Evolutionary conservation across 441 rosid genomes (phyloP).

Genomic region (Oxalis stricta): DNA sequence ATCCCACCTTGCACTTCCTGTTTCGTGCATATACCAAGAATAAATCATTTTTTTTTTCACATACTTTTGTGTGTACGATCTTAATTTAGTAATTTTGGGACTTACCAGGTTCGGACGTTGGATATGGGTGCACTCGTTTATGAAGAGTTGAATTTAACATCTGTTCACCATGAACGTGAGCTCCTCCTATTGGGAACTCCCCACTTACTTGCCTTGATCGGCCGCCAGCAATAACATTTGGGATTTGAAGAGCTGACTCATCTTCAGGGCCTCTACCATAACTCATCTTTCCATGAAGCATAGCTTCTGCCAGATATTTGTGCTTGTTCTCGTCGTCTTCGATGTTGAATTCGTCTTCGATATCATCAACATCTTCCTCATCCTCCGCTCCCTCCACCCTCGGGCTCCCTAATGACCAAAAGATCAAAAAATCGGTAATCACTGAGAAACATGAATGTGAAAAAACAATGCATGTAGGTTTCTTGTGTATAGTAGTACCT

Average conservation of each 20-base stretch:
- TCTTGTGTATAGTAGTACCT: slow-evolving; percentile 23
- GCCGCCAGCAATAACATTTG: slow-evolving; percentile 43
- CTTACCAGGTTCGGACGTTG: slow-evolving; percentile 69
- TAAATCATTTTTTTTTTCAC: no score
- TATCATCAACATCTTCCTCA: slow-evolving; percentile 89
- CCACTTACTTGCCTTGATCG: slow-evolving; percentile 80
- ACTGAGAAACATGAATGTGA: not conserved
- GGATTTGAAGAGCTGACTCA: slow-evolving; percentile 53
- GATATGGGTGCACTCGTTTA: slow-evolving; percentile 81
- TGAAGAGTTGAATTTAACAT: slow-evolving; percentile 49
- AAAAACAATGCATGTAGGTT: not conserved
- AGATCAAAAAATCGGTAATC: not conserved
- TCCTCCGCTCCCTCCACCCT: slow-evolving; percentile 96
- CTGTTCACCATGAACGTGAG: slow-evolving; percentile 47
- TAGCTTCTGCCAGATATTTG: slow-evolving; percentile 57
- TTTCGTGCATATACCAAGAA: slow-evolving; percentile 1
- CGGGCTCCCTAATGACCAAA: slow-evolving; percentile 43
- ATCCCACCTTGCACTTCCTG: slow-evolving; percentile 76
- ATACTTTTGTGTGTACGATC: no score
- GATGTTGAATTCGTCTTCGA: slow-evolving; percentile 89
- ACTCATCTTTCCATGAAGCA: slow-evolving; percentile 95
- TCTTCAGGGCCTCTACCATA: slow-evolving; percentile 95
- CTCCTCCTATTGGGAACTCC: slow-evolving; percentile 57
- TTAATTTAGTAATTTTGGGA: not conserved
- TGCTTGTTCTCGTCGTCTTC: slow-evolving; percentile 62